Conservation (phyloP, 2,329 filamentous ascomycete genomes). For the Talaromyces amestolkiae region DNA sequence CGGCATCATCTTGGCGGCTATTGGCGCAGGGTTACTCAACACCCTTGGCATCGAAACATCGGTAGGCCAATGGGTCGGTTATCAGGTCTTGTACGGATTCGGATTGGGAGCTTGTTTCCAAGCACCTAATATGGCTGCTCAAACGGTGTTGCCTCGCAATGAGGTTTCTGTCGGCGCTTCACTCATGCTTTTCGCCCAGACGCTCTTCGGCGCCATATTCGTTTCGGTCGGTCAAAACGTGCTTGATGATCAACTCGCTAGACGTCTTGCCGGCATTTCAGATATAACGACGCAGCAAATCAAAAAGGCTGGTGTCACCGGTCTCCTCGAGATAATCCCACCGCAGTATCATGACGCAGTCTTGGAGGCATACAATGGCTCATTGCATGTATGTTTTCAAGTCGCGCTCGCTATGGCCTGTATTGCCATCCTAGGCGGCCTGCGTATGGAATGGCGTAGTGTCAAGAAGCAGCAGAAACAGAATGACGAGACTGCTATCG, state of each 20-base stretch:
- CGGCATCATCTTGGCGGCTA: slow-evolving; percentile 27
- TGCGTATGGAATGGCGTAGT: slow-evolving; percentile 17
- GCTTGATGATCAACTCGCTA: slow-evolving; percentile 29
- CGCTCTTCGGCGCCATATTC: slow-evolving; percentile 29
- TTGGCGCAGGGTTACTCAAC: slow-evolving; percentile 33
- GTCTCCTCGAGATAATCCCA: slow-evolving; percentile 8
- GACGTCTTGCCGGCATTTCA: slow-evolving; percentile 26
- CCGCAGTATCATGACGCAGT: slow-evolving; percentile 6
- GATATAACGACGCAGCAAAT: slow-evolving; percentile 14
- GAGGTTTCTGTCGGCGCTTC: slow-evolving; percentile 29
- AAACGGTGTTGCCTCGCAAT: slow-evolving; percentile 25
- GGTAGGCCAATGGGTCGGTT: slow-evolving; percentile 27
- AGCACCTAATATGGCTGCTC: slow-evolving; percentile 21
- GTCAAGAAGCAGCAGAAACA: slow-evolving; percentile 6
- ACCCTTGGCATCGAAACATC: slow-evolving; percentile 29
- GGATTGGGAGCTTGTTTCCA: slow-evolving; percentile 24
- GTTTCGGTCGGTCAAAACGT: slow-evolving; percentile 32
- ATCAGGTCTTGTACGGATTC: slow-evolving; percentile 26
- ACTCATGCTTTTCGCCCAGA: slow-evolving; percentile 25
- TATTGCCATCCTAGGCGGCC: slow-evolving; percentile 10
- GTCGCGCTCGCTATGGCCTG: slow-evolving; percentile 14
- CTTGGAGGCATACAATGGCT: slow-evolving; percentile 13
- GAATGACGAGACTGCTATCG: not conserved
- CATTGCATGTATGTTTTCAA: slow-evolving; percentile 9
- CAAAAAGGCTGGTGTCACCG: not conserved